phyloP scores from a whole-genome alignment of 1,284 basidiomycete genomes.

The Uromyces viciae-fabae region DNA sequence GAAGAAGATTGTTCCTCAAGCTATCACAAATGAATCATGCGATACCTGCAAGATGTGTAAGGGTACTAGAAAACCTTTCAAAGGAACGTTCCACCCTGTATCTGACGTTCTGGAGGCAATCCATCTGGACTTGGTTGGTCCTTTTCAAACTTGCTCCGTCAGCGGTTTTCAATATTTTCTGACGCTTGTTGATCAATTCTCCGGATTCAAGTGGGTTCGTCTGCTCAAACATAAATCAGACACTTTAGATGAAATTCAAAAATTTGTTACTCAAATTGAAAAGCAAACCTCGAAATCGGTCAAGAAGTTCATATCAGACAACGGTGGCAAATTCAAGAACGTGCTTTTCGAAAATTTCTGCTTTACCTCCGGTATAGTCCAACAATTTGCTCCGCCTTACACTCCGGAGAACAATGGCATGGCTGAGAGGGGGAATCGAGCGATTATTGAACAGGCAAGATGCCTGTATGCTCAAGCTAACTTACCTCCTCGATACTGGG shows the following conservation, averaged over 20 bases:
- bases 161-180: background rate
- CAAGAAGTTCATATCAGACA: background rate
- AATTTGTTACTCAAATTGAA: background rate
- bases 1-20: background rate
- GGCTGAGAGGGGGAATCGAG: constrained; percentile 6
- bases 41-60: background rate
- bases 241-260: background rate
- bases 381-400: background rate
- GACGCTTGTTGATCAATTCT: background rate
- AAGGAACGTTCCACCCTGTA: background rate
- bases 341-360: background rate
- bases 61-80: background rate
- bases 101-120: background rate
- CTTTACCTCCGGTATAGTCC: background rate
- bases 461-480: background rate
- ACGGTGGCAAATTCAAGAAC: background rate
- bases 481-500: background rate
- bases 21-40: too few species aligned
- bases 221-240: background rate
- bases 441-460: background rate
- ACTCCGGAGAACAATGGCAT: constrained; percentile 21
- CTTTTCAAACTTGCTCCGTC: background rate
- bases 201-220: background rate
- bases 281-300: background rate
- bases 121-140: constrained; percentile 4